Percentiles rank a stretch among this genome's conserved stretches.
These are phyloP conservation scores for Iberis pinnata DNA, from an alignment of 345 rosid genomes.

Conservation along the genomic window DNA sequence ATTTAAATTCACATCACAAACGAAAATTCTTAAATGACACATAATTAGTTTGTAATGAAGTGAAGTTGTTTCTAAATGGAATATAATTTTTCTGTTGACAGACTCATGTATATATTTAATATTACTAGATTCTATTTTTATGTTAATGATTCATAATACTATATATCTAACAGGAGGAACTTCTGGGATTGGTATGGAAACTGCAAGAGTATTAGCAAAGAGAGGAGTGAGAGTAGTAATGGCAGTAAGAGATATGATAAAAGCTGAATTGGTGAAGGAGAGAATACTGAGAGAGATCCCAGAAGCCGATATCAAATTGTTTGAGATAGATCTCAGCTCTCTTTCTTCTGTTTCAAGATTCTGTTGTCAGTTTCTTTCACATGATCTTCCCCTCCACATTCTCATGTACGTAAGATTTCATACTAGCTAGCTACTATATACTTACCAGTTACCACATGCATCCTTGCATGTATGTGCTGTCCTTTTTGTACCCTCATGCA, in stretches of 20 bases:
- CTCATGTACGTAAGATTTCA: constrained; percentile 58
- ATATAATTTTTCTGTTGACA: too few relatives aligned
- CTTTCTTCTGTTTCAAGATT: constrained; percentile 69
- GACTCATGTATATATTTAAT: too few relatives aligned
- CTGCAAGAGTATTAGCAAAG: constrained; percentile 74
- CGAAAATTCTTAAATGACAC: too few relatives aligned
- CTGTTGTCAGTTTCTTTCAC: constrained; percentile 53
- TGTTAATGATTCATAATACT: too few relatives aligned
- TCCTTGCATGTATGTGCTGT: too few relatives aligned
- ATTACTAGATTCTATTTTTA: too few relatives aligned
- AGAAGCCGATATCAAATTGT: constrained; percentile 43
- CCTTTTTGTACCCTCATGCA: too few relatives aligned
- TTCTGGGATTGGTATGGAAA: constrained; percentile 90
- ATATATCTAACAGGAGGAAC: constrained; percentile 55
- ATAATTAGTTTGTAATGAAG: too few relatives aligned
- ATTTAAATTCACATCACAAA: too few relatives aligned
- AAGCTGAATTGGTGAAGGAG: constrained; percentile 54
- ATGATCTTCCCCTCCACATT: constrained; percentile 69
- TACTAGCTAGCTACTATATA: too few relatives aligned
- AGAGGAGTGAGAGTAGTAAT: constrained; percentile 75
- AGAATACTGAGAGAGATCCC: constrained; percentile 51
- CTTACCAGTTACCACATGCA: too few relatives aligned
- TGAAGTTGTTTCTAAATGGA: too few relatives aligned
- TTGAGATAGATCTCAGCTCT: constrained; percentile 78
- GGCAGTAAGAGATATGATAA: constrained; percentile 77